Percentiles rank a stretch among this genome's conserved stretches.
Evolutionary conservation across 768 basidiomycete genomes (phyloP).

Genomic region (Lactifluus hygrophoroides): DNA sequence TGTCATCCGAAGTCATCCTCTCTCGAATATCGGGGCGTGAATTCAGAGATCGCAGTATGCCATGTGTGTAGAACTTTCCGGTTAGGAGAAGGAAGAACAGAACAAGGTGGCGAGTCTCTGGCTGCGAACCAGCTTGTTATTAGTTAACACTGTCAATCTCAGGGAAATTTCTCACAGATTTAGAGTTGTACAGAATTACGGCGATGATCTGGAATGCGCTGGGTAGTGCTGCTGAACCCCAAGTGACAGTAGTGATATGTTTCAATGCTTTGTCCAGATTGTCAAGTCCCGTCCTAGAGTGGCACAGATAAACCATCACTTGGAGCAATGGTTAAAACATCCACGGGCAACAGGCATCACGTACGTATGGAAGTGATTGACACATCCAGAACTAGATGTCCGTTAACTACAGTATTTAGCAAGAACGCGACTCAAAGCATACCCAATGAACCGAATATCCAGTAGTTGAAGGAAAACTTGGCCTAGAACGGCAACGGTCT

Average conservation of each 20-base stretch:
- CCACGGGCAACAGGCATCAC: slow-evolving; percentile 6
- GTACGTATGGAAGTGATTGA: slow-evolving; percentile 33
- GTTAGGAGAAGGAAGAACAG: slow-evolving; percentile 42
- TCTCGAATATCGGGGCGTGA: slow-evolving; percentile 25
- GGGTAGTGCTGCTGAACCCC: slow-evolving; percentile 32
- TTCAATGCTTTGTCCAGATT: slow-evolving; percentile 33
- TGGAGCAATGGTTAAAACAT: slow-evolving; percentile 19
- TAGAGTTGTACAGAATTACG: slow-evolving; percentile 25
- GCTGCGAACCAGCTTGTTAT: neutral
- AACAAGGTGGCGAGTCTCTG: slow-evolving; percentile 26
- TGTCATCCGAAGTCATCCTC: slow-evolving; percentile 32
- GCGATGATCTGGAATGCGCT: slow-evolving; percentile 29
- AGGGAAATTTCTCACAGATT: slow-evolving; percentile 27
- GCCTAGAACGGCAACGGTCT: slow-evolving; percentile 25
- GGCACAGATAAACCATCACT: slow-evolving; percentile 37
- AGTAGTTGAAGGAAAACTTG: slow-evolving; percentile 36
- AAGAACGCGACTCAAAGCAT: neutral
- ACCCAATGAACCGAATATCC: slow-evolving; percentile 39
- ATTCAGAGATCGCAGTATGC: slow-evolving; percentile 26
- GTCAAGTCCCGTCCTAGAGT: slow-evolving; percentile 28
- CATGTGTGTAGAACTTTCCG: slow-evolving; percentile 38
- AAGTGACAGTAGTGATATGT: slow-evolving; percentile 35
- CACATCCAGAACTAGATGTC: slow-evolving; percentile 33
- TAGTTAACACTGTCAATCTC: neutral
- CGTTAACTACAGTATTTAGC: neutral